phyloP scores from a whole-genome alignment of 257 asterid genomes.

The Linaria vulgaris region DNA sequence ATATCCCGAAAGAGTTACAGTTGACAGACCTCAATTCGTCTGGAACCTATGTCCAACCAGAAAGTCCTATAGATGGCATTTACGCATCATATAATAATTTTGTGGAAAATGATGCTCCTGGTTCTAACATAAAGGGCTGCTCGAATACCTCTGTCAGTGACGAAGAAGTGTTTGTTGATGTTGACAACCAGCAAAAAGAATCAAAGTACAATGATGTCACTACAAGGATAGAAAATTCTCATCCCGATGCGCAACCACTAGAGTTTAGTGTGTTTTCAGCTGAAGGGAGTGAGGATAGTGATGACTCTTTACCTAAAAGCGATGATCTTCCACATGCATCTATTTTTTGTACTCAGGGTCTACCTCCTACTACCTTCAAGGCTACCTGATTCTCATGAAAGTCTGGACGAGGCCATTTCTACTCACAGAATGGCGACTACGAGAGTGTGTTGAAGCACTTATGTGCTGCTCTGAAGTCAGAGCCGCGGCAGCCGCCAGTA shows the following conservation, averaged over 20 bases:
- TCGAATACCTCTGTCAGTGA: constrained; percentile 62
- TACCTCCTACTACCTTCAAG: constrained; percentile 76
- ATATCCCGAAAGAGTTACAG: constrained; percentile 59
- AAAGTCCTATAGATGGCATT: constrained; percentile 32
- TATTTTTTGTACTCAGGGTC: too few species aligned
- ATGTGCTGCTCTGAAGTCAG: constrained; percentile 58
- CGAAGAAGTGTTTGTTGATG: constrained; percentile 42
- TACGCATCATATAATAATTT: constrained; percentile 41
- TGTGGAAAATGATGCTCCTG: constrained; percentile 38
- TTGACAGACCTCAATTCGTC: constrained; percentile 38
- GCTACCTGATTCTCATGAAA: constrained; percentile 52
- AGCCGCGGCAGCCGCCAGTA: constrained; percentile 58
- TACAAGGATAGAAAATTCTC: constrained; percentile 37
- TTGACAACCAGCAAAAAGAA: constrained; percentile 26
- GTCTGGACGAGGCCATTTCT: constrained; percentile 47
- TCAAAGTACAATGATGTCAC: constrained; percentile 36
- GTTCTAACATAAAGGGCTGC: constrained; percentile 31
- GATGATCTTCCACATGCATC: constrained; percentile 45
- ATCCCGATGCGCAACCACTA: constrained; percentile 31
- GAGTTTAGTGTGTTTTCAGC: constrained; percentile 31
- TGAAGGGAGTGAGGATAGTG: constrained; percentile 41
- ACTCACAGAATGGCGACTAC: constrained; percentile 51
- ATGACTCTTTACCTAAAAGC: constrained; percentile 28
- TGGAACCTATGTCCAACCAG: constrained; percentile 37
- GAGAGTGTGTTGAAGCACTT: constrained; percentile 56